Evolutionary conservation across 371 early-diverging fungal genomes (phyloP), one percentile per base, ranked within the genome.

Genomic region (Funneliformis caledonium): DNA sequence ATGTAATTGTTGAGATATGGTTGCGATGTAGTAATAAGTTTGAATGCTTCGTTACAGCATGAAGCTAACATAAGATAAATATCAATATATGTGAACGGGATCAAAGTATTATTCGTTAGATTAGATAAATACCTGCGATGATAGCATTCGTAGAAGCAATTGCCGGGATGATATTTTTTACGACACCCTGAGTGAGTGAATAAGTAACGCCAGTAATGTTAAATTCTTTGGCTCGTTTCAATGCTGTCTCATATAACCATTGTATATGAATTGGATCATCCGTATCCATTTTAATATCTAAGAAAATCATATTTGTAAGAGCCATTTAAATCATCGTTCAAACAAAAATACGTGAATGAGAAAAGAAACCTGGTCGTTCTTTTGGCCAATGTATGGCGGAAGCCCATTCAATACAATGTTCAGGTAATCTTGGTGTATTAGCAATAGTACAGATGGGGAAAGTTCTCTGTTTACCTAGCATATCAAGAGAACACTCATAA

Each of bases 31-130:
- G 97, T 96, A 12, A 93, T 94, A 16, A 98, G 84, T 85, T 98
- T 98, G 85, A 96, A 93, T 0, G 96, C 97, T 86, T 98, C 99
- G 81, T 96, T 96, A 72, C 95, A 95, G 82, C 98, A 97, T 10
- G 95, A 88, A n/a, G 97, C 97, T 94, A 81, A 68, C 9, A n/a
- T 26, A 6, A 64, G 26, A 10, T 42, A 3, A 52, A 61, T 33
- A 52, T 70, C 50, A 68, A 31, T 5, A 26, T 26, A 67, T 42
- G n/a, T 31, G 26, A 48, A 19, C 37, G 78, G 33, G 68, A 37
- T 8, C n/a, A 79, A 81, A 19, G 37, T 52, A 12, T 48, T 5
- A 42, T 2, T 68, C 26, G 19, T 14, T 45, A 48, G 8, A 42
- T 26, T 43, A 48, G 0, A 72, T 14, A 19, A 72, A 65, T 83